Evolutionary conservation across 768 basidiomycete species (phyloP), one percentile per base, ranked within the genome.

Genomic region (Filobasidium floriforme): DNA sequence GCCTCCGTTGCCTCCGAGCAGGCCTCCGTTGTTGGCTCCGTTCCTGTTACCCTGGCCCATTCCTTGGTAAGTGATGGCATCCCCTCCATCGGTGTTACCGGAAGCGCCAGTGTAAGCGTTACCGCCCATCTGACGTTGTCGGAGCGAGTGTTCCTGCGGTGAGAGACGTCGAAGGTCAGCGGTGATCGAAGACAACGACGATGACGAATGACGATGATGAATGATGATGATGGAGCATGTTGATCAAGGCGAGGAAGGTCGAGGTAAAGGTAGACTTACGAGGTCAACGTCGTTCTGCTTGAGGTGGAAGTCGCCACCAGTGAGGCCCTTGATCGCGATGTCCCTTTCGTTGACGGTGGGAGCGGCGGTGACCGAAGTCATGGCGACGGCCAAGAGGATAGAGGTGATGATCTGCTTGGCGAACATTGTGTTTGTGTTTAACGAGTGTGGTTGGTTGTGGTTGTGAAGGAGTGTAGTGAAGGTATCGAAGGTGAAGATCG

Each of bases 351-450:
- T 15, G 24, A 24, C 24, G 29, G 54, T 15, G 54, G 54, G 54
- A 57, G 37, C n/a, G 59, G 59, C 59, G 37, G 32, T 11, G 28
- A 60, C 32, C 32, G 59, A 60, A 26, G 55, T 57, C 19, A 60
- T 32, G n/a, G 59, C 40, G 32, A 60, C 11, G 37, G 59, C 59
- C 29, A 60, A 60, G n/a, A 60, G 59, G 59, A 43, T 41, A 7
- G 59, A 32, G 41, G 59, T 41, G 59, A 60, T n/a, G 59, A 60
- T 40, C 19, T 40, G 18, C 19, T 40, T 41, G 59, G 28, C 28
- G 59, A 37, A 43, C 41, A 60, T 60, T 24, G 15, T 57, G 54
- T 24, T 57, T 57, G 54, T 57, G 22, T 18, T 54, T 19, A 57
- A 57, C 54, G 54, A 57, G 54, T 57, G 54, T 57, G 54, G 29